Conservation (phyloP, 768 basidiomycete genomes). For the Lactarius sanguifluus region DNA sequence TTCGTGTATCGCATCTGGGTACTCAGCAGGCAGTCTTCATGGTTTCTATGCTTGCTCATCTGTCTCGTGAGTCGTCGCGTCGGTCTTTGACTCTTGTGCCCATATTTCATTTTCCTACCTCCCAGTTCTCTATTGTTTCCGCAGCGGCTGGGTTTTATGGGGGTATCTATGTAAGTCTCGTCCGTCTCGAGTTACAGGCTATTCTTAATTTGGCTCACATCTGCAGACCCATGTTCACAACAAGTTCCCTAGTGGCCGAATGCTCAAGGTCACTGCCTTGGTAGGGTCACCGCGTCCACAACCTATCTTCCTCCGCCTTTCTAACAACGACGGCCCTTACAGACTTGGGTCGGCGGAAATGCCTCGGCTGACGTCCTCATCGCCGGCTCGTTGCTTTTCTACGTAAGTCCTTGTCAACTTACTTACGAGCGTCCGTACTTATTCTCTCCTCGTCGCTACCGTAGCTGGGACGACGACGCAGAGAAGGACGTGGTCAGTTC, state of each 20-base stretch:
- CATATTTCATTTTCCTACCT: neutral
- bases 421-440: too few relatives aligned
- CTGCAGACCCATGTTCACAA: neutral
- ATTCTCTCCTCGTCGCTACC: neutral
- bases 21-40: neutral
- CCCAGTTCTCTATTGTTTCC: conserved; percentile 1
- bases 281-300: neutral
- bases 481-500: neutral
- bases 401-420: neutral
- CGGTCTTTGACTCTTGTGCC: neutral
- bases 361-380: conserved; percentile 14
- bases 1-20: conserved; percentile 37
- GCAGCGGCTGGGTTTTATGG: neutral
- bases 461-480: neutral
- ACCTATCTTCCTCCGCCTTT: neutral
- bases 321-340: neutral
- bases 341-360: conserved; percentile 21
- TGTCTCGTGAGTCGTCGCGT: conserved; percentile 1
- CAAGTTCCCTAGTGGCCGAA: neutral
- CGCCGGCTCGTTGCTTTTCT: conserved; percentile 7
- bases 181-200: neutral
- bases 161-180: conserved; percentile 7
- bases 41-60: neutral
- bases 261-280: neutral
- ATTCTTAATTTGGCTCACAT: neutral